Percentiles rank a stretch among this genome's conserved stretches.
Evolutionary conservation across 169 alveolate genomes (phyloP).

Genomic region (Eimeria falciformis): DNA sequence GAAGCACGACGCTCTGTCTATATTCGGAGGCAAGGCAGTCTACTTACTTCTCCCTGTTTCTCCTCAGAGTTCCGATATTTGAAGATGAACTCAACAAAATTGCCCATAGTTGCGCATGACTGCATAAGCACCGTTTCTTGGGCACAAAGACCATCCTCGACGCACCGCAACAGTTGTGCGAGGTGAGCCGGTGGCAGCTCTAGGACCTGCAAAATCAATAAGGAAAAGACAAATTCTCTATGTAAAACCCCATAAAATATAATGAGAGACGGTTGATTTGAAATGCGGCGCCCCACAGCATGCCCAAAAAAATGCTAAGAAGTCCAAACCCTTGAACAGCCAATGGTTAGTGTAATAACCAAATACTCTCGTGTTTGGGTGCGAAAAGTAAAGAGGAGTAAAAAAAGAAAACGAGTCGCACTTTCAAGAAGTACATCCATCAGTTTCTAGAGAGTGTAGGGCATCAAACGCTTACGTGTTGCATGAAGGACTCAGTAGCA

Average conservation of each 20-base stretch:
- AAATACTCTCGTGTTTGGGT: too few species aligned
- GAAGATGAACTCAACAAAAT: slow-evolving; percentile 77
- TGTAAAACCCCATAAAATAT: background rate
- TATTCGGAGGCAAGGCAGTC: background rate
- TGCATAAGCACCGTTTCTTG: slow-evolving; percentile 81
- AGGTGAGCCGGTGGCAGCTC: slow-evolving; percentile 75
- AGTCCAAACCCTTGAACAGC: too few species aligned
- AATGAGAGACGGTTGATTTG: background rate
- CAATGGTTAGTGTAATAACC: too few species aligned
- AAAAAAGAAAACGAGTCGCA: background rate
- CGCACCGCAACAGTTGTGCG: slow-evolving; percentile 79
- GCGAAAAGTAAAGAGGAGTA: background rate
- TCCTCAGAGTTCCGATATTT: slow-evolving; percentile 63
- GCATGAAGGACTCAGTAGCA: slow-evolving; percentile 90
- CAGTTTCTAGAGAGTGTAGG: slow-evolving; percentile 29
- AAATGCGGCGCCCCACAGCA: too few species aligned
- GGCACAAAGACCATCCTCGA: slow-evolving; percentile 82
- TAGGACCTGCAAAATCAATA: slow-evolving; percentile 61
- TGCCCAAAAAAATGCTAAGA: too few species aligned
- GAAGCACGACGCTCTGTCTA: too few species aligned
- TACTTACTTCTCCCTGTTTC: slow-evolving; percentile 72
- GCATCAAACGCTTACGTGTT: slow-evolving; percentile 78
- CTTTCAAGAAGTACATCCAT: background rate
- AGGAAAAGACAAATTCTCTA: background rate
- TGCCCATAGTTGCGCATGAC: slow-evolving; percentile 81